A percentile compares a stretch with the other conserved stretches of the same genome.
Evolutionary conservation across 345 rosid species (phyloP).

Genomic region (Corchorus capsularis): DNA sequence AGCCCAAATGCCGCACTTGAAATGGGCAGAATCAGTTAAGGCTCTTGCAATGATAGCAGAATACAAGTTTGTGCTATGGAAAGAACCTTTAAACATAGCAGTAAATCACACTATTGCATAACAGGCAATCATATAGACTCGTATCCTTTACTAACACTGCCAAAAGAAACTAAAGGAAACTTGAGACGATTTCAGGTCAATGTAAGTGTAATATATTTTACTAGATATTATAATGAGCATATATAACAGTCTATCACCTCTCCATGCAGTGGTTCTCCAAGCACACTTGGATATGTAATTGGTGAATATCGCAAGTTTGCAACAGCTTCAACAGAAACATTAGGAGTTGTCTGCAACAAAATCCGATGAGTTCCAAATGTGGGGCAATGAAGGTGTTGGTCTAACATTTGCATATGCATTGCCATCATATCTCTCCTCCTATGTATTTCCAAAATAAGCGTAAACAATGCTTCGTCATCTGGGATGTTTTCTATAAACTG

Average conservation of each 20-base stretch:
- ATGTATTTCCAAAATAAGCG: slow-evolving; percentile 91
- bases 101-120: neutral
- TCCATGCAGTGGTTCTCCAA: slow-evolving; percentile 95
- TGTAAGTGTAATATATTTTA: too few species aligned
- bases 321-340: slow-evolving; percentile 66
- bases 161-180: slow-evolving; percentile 3
- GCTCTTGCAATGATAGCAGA: slow-evolving; percentile 4
- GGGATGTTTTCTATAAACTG: slow-evolving; percentile 97
- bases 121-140: neutral
- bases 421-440: slow-evolving; percentile 98
- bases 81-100: slow-evolving; percentile 6
- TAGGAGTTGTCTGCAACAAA: slow-evolving; percentile 64
- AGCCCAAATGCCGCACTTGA: neutral
- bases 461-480: slow-evolving; percentile 94
- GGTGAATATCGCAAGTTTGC: slow-evolving; percentile 83
- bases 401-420: slow-evolving; percentile 97
- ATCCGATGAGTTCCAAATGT: slow-evolving; percentile 93
- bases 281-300: slow-evolving; percentile 95
- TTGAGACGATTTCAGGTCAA: slow-evolving; percentile 1
- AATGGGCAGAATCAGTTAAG: neutral
- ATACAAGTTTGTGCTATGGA: neutral
- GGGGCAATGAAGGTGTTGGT: slow-evolving; percentile 96
- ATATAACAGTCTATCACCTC: slow-evolving; percentile 55
- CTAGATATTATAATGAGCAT: neutral
- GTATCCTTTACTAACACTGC: neutral